phyloP scores from a whole-genome alignment of 306 rosid species.

The Morella rubra region DNA sequence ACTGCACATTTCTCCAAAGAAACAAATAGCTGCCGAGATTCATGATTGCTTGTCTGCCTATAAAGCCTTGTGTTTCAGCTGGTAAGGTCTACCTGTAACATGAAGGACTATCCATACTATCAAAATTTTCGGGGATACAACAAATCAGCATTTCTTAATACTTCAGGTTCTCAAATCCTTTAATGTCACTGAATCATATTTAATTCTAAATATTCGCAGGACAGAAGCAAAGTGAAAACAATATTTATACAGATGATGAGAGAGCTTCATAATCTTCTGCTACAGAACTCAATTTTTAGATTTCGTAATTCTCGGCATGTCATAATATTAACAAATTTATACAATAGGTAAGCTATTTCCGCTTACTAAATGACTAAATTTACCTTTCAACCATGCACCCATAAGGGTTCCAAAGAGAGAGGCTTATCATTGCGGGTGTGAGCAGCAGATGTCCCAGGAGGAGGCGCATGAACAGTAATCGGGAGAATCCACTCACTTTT shows the following conservation, averaged over 20 bases:
- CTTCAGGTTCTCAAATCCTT: not conserved
- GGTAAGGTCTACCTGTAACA: not conserved
- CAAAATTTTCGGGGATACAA: not conserved
- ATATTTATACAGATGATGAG: not conserved
- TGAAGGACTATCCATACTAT: not conserved
- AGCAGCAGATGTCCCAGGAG: conserved; percentile 49
- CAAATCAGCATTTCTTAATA: not conserved
- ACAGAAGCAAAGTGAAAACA: not conserved
- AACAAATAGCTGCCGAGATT: not conserved
- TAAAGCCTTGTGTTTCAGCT: not conserved
- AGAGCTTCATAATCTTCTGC: not conserved
- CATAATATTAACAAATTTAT: not conserved
- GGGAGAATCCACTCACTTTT: conserved; percentile 95
- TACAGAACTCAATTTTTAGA: not conserved
- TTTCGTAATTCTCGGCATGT: not conserved
- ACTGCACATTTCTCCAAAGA: not conserved
- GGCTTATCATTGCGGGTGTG: conserved; percentile 61
- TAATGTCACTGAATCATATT: not conserved
- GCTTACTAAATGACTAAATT: conserved; percentile 4
- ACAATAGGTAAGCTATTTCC: not conserved
- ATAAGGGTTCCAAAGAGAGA: conserved; percentile 64
- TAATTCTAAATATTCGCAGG: not conserved
- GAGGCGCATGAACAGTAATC: conserved; percentile 89
- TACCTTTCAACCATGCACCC: conserved; percentile 67
- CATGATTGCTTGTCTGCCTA: not conserved